phyloP scores from a whole-genome alignment of 495 filamentous ascomycete species.

The Recurvomyces mirabilis region DNA sequence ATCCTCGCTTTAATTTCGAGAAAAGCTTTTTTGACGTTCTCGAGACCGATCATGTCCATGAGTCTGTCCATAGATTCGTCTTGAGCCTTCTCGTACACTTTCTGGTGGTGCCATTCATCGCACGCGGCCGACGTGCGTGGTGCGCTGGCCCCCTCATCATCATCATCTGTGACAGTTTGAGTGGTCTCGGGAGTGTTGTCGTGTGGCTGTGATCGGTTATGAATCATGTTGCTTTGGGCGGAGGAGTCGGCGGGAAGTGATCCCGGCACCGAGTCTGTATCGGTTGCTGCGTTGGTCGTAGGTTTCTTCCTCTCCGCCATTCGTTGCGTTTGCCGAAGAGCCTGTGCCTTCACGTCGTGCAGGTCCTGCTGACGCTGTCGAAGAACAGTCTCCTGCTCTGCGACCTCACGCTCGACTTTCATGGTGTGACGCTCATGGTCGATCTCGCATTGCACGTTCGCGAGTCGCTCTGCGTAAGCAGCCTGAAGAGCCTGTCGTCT shows the following conservation, averaged over 20 bases:
- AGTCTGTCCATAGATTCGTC: constrained; percentile 51
- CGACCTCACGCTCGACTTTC: constrained; percentile 38
- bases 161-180: too few relatives aligned
- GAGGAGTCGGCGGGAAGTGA: too few relatives aligned
- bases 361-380: constrained; percentile 37
- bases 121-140: background rate
- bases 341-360: background rate
- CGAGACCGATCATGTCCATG: constrained; percentile 63
- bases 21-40: constrained; percentile 55
- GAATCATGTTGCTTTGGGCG: too few relatives aligned
- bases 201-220: too few relatives aligned
- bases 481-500: constrained; percentile 39
- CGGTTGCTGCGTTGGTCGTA: background rate
- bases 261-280: too few relatives aligned
- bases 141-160: too few relatives aligned
- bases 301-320: background rate
- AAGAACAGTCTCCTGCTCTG: constrained; percentile 36
- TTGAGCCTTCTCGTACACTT: constrained; percentile 36
- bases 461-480: constrained; percentile 40
- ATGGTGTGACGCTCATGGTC: constrained; percentile 38
- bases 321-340: background rate
- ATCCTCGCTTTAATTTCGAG: constrained; percentile 57
- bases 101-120: constrained; percentile 51
- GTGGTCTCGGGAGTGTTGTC: too few relatives aligned
- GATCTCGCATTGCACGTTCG: constrained; percentile 48